A percentile compares a stretch with the other conserved stretches of the same genome.
These are phyloP conservation scores for Aspergillus fijiensis DNA, from an alignment of 2,329 filamentous ascomycete genomes.

Conservation along the genomic window DNA sequence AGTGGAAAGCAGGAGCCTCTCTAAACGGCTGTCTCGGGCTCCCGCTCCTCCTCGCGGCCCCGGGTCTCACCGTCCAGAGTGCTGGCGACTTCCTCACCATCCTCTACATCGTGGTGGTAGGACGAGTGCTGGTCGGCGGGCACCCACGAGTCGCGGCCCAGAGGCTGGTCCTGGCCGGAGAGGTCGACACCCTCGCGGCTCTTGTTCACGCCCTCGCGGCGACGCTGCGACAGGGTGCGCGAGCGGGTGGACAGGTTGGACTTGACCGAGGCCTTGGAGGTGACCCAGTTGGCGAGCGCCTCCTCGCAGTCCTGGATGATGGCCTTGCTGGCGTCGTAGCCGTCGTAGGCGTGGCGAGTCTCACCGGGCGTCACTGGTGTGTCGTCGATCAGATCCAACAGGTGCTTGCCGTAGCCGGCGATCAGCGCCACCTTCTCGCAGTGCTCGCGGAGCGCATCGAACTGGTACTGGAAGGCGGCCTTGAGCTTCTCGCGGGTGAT, in stretches of 20 bases:
- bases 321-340: constrained; percentile 95
- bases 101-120: constrained; percentile 43
- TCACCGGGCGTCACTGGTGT: constrained; percentile 96
- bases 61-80: constrained; percentile 34
- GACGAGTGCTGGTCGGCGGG: constrained; percentile 62
- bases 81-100: constrained; percentile 41
- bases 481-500: constrained; percentile 99
- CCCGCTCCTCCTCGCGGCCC: constrained; percentile 39
- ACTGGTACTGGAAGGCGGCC: constrained; percentile 96
- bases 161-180: constrained; percentile 74
- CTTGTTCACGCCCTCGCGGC: constrained; percentile 67
- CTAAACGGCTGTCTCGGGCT: constrained; percentile 26
- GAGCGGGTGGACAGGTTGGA: constrained; percentile 85
- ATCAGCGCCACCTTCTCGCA: constrained; percentile 98
- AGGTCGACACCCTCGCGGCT: constrained; percentile 72
- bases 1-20: neutral
- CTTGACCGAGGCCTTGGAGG: constrained; percentile 81
- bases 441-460: constrained; percentile 94
- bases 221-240: constrained; percentile 82
- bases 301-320: constrained; percentile 99
- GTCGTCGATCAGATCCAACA: constrained; percentile 95
- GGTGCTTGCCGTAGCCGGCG: constrained; percentile 94
- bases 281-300: constrained; percentile 94
- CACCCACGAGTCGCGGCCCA: constrained; percentile 78
- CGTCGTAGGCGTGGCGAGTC: constrained; percentile 92